A percentile compares a stretch with the other conserved stretches of the same genome.
phyloP scores from a whole-genome alignment of 345 rosid genomes.

The Euphorbia lathyris region DNA sequence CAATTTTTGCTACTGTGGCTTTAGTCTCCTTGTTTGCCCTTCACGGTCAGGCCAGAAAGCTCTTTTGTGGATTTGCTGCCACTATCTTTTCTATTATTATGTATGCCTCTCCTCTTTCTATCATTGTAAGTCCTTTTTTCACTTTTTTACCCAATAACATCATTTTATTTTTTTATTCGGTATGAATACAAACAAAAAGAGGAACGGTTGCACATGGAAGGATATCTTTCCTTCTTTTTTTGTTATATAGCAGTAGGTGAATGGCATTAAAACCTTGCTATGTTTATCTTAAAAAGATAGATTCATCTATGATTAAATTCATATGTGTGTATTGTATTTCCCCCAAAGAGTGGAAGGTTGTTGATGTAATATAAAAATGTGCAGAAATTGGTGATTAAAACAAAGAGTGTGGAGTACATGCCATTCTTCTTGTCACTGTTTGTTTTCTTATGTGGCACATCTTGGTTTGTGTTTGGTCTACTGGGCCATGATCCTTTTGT shows the following conservation, averaged over 20 bases:
- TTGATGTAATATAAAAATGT: background rate
- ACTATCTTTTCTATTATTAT: constrained; percentile 86
- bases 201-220: too few relatives aligned
- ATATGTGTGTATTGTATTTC: background rate
- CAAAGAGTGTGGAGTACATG: constrained; percentile 96
- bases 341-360: background rate
- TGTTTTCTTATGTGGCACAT: constrained; percentile 91
- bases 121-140: constrained; percentile 57
- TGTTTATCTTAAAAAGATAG: too few relatives aligned
- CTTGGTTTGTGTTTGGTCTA: constrained; percentile 87
- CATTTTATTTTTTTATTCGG: background rate
- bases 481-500: constrained; percentile 83
- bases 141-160: background rate
- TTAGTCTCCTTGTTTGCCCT: constrained; percentile 66
- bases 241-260: too few relatives aligned
- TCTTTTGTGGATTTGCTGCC: constrained; percentile 81
- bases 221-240: too few relatives aligned
- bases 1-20: constrained; percentile 55
- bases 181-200: too few relatives aligned
- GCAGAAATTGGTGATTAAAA: constrained; percentile 88
- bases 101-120: constrained; percentile 94
- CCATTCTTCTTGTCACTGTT: constrained; percentile 92
- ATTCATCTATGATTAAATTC: too few relatives aligned
- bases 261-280: too few relatives aligned
- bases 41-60: constrained; percentile 60